phyloP scores from a whole-genome alignment of 2,329 filamentous ascomycete genomes.

The Neofusicoccum kwambonambiense region DNA sequence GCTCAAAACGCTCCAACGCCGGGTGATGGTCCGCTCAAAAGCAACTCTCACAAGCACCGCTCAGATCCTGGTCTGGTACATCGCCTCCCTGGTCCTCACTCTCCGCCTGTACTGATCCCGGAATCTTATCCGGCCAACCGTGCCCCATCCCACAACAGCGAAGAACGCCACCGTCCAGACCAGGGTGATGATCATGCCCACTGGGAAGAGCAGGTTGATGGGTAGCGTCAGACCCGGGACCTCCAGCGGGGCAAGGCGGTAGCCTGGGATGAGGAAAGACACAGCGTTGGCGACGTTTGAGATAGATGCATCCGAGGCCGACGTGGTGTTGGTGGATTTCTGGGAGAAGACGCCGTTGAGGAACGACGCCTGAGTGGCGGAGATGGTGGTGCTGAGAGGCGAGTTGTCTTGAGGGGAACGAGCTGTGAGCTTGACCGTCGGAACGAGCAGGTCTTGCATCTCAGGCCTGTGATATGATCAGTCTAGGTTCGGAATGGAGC shows the following conservation, averaged over 20 bases:
- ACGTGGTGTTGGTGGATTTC: conserved; percentile 49
- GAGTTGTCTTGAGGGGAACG: conserved; percentile 49
- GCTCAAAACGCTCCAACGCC: not conserved
- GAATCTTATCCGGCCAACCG: conserved; percentile 65
- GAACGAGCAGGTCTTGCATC: conserved; percentile 61
- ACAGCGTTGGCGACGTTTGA: conserved; percentile 40
- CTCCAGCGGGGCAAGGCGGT: conserved; percentile 52
- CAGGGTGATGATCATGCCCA: conserved; percentile 65
- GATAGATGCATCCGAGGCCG: conserved; percentile 41
- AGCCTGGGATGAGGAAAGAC: conserved; percentile 66
- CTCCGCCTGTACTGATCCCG: conserved; percentile 61
- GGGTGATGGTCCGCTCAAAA: not conserved
- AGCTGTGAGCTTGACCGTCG: conserved; percentile 66
- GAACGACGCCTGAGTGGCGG: conserved; percentile 69
- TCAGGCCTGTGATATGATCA: not conserved
- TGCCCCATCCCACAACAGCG: conserved; percentile 61
- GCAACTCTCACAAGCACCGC: not conserved
- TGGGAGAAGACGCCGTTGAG: conserved; percentile 68
- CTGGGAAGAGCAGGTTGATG: conserved; percentile 57
- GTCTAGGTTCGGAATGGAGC: not conserved
- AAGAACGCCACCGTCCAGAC: conserved; percentile 60
- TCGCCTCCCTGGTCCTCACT: conserved; percentile 39
- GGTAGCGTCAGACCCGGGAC: conserved; percentile 9
- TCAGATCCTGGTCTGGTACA: not conserved
- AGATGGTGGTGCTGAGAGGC: conserved; percentile 62